These are phyloP conservation scores for Pythium biforme DNA, from an alignment of 352 stramenopile species.

Conservation along the genomic window DNA sequence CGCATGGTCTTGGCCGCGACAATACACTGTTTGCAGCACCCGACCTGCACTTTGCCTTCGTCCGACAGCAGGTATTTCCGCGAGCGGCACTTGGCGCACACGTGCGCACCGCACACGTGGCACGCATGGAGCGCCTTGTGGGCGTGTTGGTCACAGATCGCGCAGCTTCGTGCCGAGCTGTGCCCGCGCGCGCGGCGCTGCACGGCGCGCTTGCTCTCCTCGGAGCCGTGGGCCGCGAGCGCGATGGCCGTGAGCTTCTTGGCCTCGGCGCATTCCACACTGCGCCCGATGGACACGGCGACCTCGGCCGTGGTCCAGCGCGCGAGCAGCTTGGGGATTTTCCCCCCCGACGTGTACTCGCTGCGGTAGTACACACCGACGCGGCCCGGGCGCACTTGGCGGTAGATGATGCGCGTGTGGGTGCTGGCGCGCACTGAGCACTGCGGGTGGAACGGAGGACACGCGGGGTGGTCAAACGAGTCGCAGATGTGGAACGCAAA, in stretches of 20 bases:
- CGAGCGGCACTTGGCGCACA: constrained; percentile 21
- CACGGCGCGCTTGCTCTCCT: not conserved
- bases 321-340: constrained; percentile 16
- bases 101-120: constrained; percentile 10
- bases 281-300: constrained; percentile 18
- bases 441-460: constrained; percentile 24
- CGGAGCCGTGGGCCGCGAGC: not conserved
- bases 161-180: constrained; percentile 12
- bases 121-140: constrained; percentile 10
- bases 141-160: constrained; percentile 17
- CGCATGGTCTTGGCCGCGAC: constrained; percentile 13
- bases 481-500: constrained; percentile 30
- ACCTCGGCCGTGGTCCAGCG: constrained; percentile 17
- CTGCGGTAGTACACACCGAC: constrained; percentile 20
- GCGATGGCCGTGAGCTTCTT: constrained; percentile 29
- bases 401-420: constrained; percentile 23
- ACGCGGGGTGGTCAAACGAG: constrained; percentile 20
- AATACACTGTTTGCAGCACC: constrained; percentile 29
- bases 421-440: constrained; percentile 12
- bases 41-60: constrained; percentile 16
- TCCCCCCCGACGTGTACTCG: constrained; percentile 14
- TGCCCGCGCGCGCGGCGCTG: not conserved
- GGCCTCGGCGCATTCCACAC: constrained; percentile 23
- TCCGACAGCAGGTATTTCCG: constrained; percentile 22
- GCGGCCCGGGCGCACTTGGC: constrained; percentile 12